Evolutionary conservation across 2,329 filamentous ascomycete genomes (phyloP), one percentile per base, ranked within the genome.

Genomic region (Sporothrix dimorphospora): DNA sequence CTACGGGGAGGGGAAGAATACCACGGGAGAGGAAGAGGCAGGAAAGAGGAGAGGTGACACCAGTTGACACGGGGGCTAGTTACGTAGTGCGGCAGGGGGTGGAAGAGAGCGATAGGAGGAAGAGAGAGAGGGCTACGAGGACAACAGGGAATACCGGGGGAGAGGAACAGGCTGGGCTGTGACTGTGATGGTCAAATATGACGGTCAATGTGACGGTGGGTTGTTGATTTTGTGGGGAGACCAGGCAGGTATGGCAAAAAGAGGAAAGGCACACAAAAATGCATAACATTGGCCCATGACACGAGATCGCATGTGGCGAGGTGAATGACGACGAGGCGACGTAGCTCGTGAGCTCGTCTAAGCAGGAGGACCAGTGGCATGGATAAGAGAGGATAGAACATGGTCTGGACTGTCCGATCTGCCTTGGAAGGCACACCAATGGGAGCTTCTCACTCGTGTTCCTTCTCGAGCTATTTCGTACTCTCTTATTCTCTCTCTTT

Each of bases 261-360:
- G 3, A 14, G 11, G 19, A 16, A 16, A 47, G 5, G 12, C 4
- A 11, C 4, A 21, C 5, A 38, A 11, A 1, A 5, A 63, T 42
- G 57, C 57, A 63, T 63, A 42, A 63, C 34, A 38, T n/a, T 6
- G 30, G 21, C 3, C 49, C 16, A 63, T 38, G 57, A 42, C 34
- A 42, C n/a, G 55, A 59, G 57, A 63, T 63, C 57, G 57, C 21
- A 6, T 40, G 57, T 63, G 57, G 30, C 57, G 30, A 61, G 30
- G 34, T 38, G 8, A n/a, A 40, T 61, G 34, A 21, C 30, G 57
- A 61, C 30, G 30, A 21, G 53, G 53, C 24, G 53, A 30, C 47
- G 47, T 21, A 4, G 47, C 4, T 51, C 16, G 19, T 51, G 47
- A 21, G 47, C 30, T 34, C 30, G 30, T 34, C 30, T 34, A 34